Conservation (phyloP, 257 asterid genomes). For the Leptodermis oblonga region DNA sequence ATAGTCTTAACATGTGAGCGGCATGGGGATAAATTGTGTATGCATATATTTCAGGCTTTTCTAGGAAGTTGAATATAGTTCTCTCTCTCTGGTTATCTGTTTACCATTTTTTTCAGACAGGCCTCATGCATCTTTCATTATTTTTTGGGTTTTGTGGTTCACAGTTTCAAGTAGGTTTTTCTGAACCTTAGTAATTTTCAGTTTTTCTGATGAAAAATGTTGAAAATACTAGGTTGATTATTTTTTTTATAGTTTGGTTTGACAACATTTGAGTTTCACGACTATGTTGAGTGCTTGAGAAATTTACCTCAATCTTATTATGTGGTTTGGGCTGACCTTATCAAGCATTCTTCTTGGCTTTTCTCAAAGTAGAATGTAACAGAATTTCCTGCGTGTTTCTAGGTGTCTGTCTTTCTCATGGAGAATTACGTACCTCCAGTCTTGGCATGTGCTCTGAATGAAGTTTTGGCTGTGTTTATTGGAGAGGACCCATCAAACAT, state of each 20-base stretch:
- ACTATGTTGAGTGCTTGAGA: neutral
- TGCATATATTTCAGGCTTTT: neutral
- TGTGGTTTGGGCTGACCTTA: neutral
- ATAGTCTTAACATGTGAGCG: neutral
- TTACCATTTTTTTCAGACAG: too few species aligned
- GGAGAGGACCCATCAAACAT: conserved; percentile 39
- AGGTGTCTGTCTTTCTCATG: conserved; percentile 69
- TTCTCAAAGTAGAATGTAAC: neutral
- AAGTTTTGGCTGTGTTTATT: conserved; percentile 49
- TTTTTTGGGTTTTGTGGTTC: neutral
- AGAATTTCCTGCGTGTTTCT: neutral
- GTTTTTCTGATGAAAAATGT: neutral
- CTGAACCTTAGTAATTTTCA: neutral
- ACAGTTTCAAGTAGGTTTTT: neutral
- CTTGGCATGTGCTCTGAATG: conserved; percentile 74
- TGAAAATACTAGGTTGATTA: neutral
- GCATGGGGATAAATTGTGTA: neutral
- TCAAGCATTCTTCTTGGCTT: neutral
- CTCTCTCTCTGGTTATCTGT: neutral
- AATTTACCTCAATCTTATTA: neutral
- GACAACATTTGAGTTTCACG: neutral
- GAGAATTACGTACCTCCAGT: conserved; percentile 61
- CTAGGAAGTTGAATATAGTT: neutral
- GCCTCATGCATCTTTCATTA: neutral
- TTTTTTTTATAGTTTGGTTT: neutral